phyloP scores from a whole-genome alignment of 148 eudicot species.

The Dianthus caryophyllus region DNA sequence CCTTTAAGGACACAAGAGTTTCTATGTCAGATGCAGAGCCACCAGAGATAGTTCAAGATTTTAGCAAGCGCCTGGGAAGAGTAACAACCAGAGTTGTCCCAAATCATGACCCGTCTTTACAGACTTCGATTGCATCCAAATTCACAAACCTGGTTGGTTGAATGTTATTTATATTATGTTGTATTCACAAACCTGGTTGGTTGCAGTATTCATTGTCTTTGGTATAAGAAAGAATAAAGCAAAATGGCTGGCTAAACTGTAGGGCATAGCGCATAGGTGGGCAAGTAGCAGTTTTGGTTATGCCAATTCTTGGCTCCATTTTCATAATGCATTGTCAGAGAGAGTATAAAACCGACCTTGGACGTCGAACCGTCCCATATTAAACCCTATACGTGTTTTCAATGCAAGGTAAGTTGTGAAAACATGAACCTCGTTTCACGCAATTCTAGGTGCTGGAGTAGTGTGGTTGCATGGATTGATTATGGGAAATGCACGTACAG shows the following conservation, averaged over 20 bases:
- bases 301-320: background rate
- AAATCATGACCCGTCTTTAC: conserved; percentile 85
- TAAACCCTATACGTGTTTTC: background rate
- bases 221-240: too few relatives aligned
- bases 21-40: too few relatives aligned
- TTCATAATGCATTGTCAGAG: background rate
- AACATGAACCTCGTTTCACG: too few relatives aligned
- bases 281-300: background rate
- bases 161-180: conserved; percentile 11
- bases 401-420: too few relatives aligned
- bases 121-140: conserved; percentile 75
- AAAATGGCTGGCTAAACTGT: background rate
- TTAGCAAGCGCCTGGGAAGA: conserved; percentile 38
- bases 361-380: too few relatives aligned
- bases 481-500: too few relatives aligned
- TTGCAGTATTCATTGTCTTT: too few relatives aligned
- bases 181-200: too few relatives aligned
- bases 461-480: background rate
- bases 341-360: too few relatives aligned
- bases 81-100: conserved; percentile 67
- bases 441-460: background rate
- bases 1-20: conserved; percentile 38
- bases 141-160: conserved; percentile 72
- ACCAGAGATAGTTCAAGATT: conserved; percentile 18
- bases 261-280: background rate